phyloP scores from a whole-genome alignment of 306 rosid species.

The Vigna unguiculata region DNA sequence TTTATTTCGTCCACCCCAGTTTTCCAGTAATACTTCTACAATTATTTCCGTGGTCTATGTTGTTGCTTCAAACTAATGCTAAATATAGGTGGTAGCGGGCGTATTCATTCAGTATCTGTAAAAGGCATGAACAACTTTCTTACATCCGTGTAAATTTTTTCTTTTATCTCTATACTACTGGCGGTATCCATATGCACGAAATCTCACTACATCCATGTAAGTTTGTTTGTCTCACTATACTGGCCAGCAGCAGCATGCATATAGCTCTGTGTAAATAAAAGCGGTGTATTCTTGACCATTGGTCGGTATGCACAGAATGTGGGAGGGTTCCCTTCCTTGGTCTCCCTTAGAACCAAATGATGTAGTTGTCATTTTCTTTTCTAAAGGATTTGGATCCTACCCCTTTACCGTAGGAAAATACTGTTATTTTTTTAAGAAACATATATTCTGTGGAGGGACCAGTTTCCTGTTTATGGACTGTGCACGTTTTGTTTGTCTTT shows the following conservation, averaged over 20 bases:
- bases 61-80: slow-evolving; percentile 28
- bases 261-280: neutral
- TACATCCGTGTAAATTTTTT: neutral
- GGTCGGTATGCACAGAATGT: slow-evolving; percentile 5
- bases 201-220: slow-evolving; percentile 10
- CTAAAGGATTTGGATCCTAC: slow-evolving; percentile 29
- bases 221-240: slow-evolving; percentile 1
- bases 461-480: slow-evolving; percentile 36
- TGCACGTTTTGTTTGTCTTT: slow-evolving; percentile 23
- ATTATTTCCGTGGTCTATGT: slow-evolving; percentile 21
- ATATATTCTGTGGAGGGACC: slow-evolving; percentile 28
- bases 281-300: slow-evolving; percentile 7
- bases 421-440: slow-evolving; percentile 15
- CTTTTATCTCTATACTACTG: neutral
- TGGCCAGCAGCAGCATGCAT: neutral
- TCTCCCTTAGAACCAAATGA: slow-evolving; percentile 32
- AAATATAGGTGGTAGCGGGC: neutral
- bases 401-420: slow-evolving; percentile 21
- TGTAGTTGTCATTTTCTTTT: slow-evolving; percentile 28
- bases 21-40: slow-evolving; percentile 38
- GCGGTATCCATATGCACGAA: neutral
- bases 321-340: slow-evolving; percentile 27
- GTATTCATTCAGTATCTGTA: neutral
- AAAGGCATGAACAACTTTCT: slow-evolving; percentile 7
- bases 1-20: slow-evolving; percentile 22